Conservation (phyloP, 1,284 basidiomycete species). For the Apiotrichum domesticum region DNA sequence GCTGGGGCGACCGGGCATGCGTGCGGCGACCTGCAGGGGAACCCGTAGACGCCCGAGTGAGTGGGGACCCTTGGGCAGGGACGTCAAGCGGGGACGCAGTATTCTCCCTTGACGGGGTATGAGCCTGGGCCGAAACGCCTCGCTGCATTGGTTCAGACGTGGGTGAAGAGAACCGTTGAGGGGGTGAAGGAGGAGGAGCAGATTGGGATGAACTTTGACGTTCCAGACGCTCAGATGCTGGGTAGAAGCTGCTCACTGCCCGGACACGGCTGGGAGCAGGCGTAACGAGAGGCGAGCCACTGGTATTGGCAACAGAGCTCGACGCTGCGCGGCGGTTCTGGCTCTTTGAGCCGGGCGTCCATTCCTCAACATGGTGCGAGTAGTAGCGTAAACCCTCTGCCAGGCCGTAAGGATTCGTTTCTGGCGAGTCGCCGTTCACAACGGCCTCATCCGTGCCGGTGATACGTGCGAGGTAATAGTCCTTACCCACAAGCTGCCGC, state of each 20-base stretch:
- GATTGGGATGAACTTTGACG: background rate
- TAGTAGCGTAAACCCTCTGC: slow-evolving; percentile 88
- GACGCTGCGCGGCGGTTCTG: slow-evolving; percentile 3
- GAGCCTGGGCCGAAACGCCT: background rate
- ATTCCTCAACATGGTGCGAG: slow-evolving; percentile 88
- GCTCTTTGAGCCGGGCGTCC: slow-evolving; percentile 53
- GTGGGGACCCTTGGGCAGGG: background rate
- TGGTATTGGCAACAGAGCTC: background rate
- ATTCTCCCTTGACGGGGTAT: background rate
- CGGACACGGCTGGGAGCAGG: background rate
- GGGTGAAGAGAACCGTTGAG: background rate
- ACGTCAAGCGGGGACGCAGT: background rate
- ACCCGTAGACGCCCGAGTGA: background rate
- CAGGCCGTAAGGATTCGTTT: slow-evolving; percentile 53
- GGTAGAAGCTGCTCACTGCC: slow-evolving; percentile 3
- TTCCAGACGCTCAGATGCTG: background rate
- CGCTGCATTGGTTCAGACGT: background rate
- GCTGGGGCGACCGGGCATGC: background rate
- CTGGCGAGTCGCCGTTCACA: slow-evolving; percentile 62
- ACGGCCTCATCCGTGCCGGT: slow-evolving; percentile 78
- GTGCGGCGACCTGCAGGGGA: background rate
- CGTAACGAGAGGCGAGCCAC: background rate
- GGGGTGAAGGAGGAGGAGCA: background rate
- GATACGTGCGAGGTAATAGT: slow-evolving; percentile 92
- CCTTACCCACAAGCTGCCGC: slow-evolving; percentile 75